Conservation (phyloP, 495 filamentous ascomycete genomes). For the Astrothelium subdiscretum region DNA sequence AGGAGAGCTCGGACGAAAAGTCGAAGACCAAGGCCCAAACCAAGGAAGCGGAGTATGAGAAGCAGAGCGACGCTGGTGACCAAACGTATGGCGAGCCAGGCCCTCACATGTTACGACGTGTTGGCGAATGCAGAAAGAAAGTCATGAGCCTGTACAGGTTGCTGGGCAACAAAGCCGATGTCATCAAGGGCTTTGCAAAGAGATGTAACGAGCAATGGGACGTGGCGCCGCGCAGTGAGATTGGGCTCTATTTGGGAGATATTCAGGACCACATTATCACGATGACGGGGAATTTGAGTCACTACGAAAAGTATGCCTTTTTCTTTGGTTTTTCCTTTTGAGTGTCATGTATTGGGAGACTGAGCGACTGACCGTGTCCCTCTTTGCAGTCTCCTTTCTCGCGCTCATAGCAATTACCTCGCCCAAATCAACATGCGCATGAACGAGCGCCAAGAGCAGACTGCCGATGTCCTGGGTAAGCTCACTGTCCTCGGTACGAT, state of each 20-base stretch:
- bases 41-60: constrained; percentile 27
- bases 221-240: constrained; percentile 86
- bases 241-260: constrained; percentile 90
- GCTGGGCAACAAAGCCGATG: constrained; percentile 93
- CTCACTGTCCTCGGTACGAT: constrained; percentile 94
- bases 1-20: constrained; percentile 29
- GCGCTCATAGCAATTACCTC: constrained; percentile 92
- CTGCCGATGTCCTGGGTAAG: constrained; percentile 85
- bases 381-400: constrained; percentile 83
- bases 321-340: not conserved
- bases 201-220: constrained; percentile 97
- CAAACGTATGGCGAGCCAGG: constrained; percentile 41
- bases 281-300: constrained; percentile 87
- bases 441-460: constrained; percentile 96
- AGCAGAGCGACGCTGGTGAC: constrained; percentile 29
- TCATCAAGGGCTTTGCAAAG: constrained; percentile 99
- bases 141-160: constrained; percentile 91
- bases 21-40: constrained; percentile 7
- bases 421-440: constrained; percentile 90
- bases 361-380: no score
- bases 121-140: constrained; percentile 90
- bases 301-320: constrained; percentile 78
- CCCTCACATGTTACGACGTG: constrained; percentile 75
- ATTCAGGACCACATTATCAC: constrained; percentile 99
- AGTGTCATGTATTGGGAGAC: no score